Percentiles rank a stretch among this genome's conserved stretches.
phyloP scores from a whole-genome alignment of 805 yeast genomes.

The Zygotorulaspora danielsina region DNA sequence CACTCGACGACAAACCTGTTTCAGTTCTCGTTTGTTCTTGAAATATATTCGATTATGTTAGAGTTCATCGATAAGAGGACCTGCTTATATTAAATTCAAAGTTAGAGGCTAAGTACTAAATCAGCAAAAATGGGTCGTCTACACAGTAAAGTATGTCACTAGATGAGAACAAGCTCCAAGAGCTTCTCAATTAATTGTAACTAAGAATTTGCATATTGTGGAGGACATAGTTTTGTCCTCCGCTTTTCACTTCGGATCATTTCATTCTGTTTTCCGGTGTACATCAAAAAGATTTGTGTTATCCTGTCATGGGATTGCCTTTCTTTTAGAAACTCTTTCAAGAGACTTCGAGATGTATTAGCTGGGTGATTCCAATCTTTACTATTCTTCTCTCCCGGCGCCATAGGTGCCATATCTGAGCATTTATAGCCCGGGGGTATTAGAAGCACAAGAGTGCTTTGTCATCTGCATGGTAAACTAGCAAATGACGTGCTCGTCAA shows the following conservation, averaged over 20 bases:
- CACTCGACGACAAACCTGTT: too few relatives aligned
- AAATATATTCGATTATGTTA: too few relatives aligned
- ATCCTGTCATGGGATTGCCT: slow-evolving; percentile 3
- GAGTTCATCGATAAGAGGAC: too few relatives aligned
- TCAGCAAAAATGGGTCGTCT: slow-evolving; percentile 95
- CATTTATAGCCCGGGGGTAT: too few relatives aligned
- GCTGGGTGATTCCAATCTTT: slow-evolving; percentile 37
- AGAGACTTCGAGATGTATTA: slow-evolving; percentile 23
- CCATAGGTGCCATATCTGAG: too few relatives aligned
- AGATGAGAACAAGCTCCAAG: background rate
- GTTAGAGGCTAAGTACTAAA: slow-evolving; percentile 35
- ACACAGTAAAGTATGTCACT: slow-evolving; percentile 90
- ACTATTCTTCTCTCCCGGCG: background rate
- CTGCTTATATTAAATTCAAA: too few relatives aligned
- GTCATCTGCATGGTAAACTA: too few relatives aligned
- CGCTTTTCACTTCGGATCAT: slow-evolving; percentile 23
- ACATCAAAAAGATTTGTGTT: slow-evolving; percentile 15
- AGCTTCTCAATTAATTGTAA: background rate
- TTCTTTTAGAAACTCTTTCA: slow-evolving; percentile 10
- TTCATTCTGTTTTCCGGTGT: slow-evolving; percentile 29
- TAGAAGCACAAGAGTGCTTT: too few relatives aligned
- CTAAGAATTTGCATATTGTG: background rate
- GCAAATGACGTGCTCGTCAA: too few relatives aligned
- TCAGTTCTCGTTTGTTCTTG: too few relatives aligned
- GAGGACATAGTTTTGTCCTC: background rate